These are phyloP conservation scores for Pythium dissimile DNA, from an alignment of 352 stramenopile genomes.

Conservation along the genomic window DNA sequence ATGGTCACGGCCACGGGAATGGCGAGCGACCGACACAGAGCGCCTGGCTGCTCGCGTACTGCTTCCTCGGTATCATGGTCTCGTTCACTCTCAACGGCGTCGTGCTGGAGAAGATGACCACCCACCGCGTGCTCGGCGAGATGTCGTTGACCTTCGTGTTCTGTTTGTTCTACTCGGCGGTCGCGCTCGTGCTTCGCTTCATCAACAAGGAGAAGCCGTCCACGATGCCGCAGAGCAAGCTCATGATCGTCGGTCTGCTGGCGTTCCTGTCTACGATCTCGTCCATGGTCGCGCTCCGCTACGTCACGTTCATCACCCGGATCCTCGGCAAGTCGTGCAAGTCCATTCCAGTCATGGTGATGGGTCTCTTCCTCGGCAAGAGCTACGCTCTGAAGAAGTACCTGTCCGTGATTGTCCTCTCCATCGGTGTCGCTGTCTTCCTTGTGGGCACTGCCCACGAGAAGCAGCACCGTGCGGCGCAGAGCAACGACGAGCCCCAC, in stretches of 20 bases:
- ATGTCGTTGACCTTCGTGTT: constrained; percentile 85
- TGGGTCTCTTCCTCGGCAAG: constrained; percentile 72
- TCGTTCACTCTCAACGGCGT: constrained; percentile 82
- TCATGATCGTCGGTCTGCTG: constrained; percentile 57
- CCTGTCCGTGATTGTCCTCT: constrained; percentile 72
- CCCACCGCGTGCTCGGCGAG: constrained; percentile 72
- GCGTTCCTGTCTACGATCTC: constrained; percentile 79
- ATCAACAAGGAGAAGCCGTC: constrained; percentile 65
- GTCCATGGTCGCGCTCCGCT: constrained; percentile 80
- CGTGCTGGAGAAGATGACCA: constrained; percentile 83
- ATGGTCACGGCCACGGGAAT: constrained; percentile 1
- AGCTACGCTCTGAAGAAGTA: constrained; percentile 82
- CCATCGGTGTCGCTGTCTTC: constrained; percentile 70
- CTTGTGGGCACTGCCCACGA: constrained; percentile 69
- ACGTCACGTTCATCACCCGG: constrained; percentile 84
- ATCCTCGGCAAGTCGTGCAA: constrained; percentile 88
- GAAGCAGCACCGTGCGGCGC: constrained; percentile 45
- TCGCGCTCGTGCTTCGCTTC: constrained; percentile 55
- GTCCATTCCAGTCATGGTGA: constrained; percentile 83
- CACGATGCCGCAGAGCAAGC: constrained; percentile 66
- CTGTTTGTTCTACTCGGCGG: constrained; percentile 68
- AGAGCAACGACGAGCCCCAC: constrained; percentile 45
- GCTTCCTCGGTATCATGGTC: constrained; percentile 80
- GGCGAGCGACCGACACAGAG: constrained; percentile 24
- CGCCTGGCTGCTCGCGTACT: constrained; percentile 65